Evolutionary conservation across 108 stramenopile species (phyloP).

Genomic region (Nitzschia sp.): DNA sequence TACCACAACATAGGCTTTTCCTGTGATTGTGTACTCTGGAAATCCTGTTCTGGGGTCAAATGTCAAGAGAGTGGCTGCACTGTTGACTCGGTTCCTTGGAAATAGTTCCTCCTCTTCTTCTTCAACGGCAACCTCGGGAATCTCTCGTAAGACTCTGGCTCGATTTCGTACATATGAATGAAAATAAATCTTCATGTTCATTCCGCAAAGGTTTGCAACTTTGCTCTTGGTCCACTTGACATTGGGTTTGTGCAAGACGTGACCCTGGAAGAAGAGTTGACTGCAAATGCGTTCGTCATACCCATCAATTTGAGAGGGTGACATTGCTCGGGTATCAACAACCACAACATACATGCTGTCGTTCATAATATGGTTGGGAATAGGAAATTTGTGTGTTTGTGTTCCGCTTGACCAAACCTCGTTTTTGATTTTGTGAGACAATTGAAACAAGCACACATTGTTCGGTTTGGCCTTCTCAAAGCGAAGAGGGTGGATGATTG

Average conservation of each 20-base stretch:
- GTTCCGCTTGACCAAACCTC: too few species aligned
- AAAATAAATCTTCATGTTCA: constrained; percentile 28
- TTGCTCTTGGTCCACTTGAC: constrained; percentile 19
- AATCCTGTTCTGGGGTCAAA: constrained; percentile 24
- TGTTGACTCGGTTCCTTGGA: constrained; percentile 2
- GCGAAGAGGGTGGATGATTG: too few species aligned
- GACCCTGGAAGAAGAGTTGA: constrained; percentile 2
- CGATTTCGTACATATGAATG: constrained; percentile 1
- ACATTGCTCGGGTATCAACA: constrained; percentile 26
- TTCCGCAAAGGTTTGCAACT: constrained; percentile 38
- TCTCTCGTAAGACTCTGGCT: neutral
- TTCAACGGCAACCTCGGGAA: constrained; percentile 2
- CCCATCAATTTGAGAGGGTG: constrained; percentile 14
- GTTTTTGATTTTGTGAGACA: too few species aligned
- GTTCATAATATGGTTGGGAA: neutral
- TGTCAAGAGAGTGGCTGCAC: constrained; percentile 17
- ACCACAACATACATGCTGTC: constrained; percentile 18
- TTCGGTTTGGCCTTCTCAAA: too few species aligned
- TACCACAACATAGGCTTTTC: constrained; percentile 23
- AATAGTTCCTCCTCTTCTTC: constrained; percentile 6
- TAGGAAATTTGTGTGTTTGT: too few species aligned
- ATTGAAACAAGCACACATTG: too few species aligned
- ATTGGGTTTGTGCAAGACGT: constrained; percentile 1
- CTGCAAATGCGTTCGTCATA: constrained; percentile 13
- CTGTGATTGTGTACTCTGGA: constrained; percentile 10